Evolutionary conservation across 371 early-diverging fungal species (phyloP), one percentile per base, ranked within the genome.

Genomic region (Mortierella sp.): DNA sequence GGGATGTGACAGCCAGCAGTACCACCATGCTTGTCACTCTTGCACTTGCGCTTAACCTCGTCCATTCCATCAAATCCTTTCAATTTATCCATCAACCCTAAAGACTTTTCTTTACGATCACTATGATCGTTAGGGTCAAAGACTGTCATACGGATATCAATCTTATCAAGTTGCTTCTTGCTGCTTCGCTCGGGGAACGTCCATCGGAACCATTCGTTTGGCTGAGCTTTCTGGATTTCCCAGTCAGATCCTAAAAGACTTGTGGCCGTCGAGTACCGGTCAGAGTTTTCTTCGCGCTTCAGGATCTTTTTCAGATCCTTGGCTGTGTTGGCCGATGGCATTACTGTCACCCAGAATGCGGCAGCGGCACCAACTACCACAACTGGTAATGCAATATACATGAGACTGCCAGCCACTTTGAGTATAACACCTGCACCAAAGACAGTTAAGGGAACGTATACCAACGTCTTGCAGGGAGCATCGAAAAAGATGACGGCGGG

Each of bases 171-270:
- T 15, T 45, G 58, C 45, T 64, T 42, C 45, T 63, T 54, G 56
- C 42, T 66, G 7, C 64, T 51, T 3, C 37, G 19, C 37, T 66
- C 65, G 31, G 77, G 77, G 68, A 79, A 74, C 7, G 75, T 64
- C 75, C 72, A 78, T 37, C 63, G 74, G 64, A 79, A 79, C 67
- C 65, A 79, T 37, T 79, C 80, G 28, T 79, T 70, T 2, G 65
- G 55, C 15, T 66, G 58, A 7, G 80, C 80, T 8, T 43, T 54
- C 37, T 79, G 70, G 42, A 79, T 32, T 31, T 62, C 60, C 80
- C 80, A 79, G 10, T 79, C 65, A n/a, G 56, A 26, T 29, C 80
- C 80, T 10, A 79, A 53, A 49, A 45, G 37, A 12, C 59, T 56
- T 55, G 74, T 17, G 1, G 80, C 80, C 0, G 73, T 65, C 40